Evolutionary conservation across 495 filamentous ascomycete genomes (phyloP).

Genomic region (Daldinia decipiens): DNA sequence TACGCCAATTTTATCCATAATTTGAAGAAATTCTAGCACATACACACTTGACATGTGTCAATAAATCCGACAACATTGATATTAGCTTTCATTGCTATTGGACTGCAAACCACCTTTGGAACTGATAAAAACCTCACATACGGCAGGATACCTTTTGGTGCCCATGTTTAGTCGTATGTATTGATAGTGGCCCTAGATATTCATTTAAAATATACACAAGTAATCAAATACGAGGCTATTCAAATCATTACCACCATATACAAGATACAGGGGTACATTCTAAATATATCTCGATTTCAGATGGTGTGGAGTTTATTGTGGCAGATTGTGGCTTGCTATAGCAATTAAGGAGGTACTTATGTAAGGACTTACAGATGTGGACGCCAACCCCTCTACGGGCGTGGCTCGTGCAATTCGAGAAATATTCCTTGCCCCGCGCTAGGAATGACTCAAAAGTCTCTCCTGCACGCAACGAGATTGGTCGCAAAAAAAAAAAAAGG

Average conservation of each 20-base stretch:
- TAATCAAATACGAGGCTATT: not conserved
- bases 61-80: not conserved
- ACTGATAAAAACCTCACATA: not conserved
- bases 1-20: not conserved
- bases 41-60: not conserved
- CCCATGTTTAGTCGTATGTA: no score
- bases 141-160: not conserved
- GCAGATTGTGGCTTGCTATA: slow-evolving; percentile 6
- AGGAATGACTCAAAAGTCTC: slow-evolving; percentile 31
- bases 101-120: not conserved
- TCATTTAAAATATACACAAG: no score
- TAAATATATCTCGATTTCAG: not conserved
- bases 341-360: not conserved
- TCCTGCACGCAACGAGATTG: slow-evolving; percentile 20
- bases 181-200: no score
- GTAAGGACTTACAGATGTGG: not conserved
- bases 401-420: slow-evolving; percentile 23
- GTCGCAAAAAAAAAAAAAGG: slow-evolving; percentile 28
- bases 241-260: not conserved
- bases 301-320: slow-evolving; percentile 1
- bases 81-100: not conserved
- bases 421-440: slow-evolving; percentile 36
- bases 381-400: slow-evolving; percentile 22
- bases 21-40: not conserved
- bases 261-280: not conserved